phyloP scores from a whole-genome alignment of 345 rosid species.

The Triadica sebifera region DNA sequence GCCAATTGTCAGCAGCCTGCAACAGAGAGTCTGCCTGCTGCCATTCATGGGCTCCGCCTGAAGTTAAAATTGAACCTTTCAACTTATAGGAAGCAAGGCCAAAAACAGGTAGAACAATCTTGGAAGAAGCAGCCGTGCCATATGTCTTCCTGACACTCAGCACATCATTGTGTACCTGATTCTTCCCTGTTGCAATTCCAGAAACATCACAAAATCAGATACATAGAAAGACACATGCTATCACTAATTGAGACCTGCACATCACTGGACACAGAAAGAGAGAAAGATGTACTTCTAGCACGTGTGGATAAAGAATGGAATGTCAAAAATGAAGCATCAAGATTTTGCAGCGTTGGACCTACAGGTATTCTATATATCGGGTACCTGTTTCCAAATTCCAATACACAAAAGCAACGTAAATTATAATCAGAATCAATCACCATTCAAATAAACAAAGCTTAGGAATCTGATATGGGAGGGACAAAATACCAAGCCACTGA shows the following conservation, averaged over 20 bases:
- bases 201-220: slow-evolving; percentile 7
- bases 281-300: slow-evolving; percentile 40
- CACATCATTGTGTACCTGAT: slow-evolving; percentile 27
- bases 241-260: not conserved
- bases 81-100: slow-evolving; percentile 78
- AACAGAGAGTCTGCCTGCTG: slow-evolving; percentile 37
- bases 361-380: slow-evolving; percentile 85
- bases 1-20: slow-evolving; percentile 52
- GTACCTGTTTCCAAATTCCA: slow-evolving; percentile 51
- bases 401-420: not conserved
- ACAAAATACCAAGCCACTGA: slow-evolving; percentile 73
- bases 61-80: slow-evolving; percentile 54
- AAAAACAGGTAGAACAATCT: slow-evolving; percentile 51
- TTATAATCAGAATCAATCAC: slow-evolving; percentile 8
- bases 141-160: slow-evolving; percentile 30
- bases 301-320: slow-evolving; percentile 68
- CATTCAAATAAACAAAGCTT: not conserved
- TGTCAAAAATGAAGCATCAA: slow-evolving; percentile 78
- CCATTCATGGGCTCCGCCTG: slow-evolving; percentile 42
- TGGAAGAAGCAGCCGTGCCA: slow-evolving; percentile 38
- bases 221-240: not conserved
- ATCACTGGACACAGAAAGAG: not conserved
- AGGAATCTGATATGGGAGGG: not conserved
- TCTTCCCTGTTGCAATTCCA: slow-evolving; percentile 35
- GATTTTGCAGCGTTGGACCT: slow-evolving; percentile 67